A percentile compares a stretch with the other conserved stretches of the same genome.
phyloP scores from a whole-genome alignment of 352 stramenopile genomes.

The Halophytophthora batemanensis region DNA sequence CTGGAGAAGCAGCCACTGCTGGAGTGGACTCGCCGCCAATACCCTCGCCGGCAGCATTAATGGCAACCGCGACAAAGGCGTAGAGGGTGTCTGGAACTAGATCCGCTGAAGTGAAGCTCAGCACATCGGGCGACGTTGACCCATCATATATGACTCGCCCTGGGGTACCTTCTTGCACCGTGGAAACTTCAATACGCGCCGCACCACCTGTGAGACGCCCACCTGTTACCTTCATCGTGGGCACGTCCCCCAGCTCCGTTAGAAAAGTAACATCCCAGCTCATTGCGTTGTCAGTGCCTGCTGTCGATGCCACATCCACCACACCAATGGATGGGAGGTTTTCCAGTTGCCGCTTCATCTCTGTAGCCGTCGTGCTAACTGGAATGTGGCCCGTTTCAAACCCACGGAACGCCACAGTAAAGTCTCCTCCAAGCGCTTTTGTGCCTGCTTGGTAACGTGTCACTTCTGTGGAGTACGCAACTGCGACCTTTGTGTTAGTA shows the following conservation, averaged over 20 bases:
- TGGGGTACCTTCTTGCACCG: slow-evolving; percentile 84
- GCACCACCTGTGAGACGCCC: slow-evolving; percentile 81
- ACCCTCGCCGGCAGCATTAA: slow-evolving; percentile 91
- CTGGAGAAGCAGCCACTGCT: slow-evolving; percentile 90
- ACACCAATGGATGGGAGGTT: slow-evolving; percentile 84
- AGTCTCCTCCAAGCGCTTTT: slow-evolving; percentile 66
- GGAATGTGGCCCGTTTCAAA: slow-evolving; percentile 75
- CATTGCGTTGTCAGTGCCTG: slow-evolving; percentile 60
- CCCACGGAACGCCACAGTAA: slow-evolving; percentile 76
- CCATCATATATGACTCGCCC: slow-evolving; percentile 92
- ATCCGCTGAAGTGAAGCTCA: slow-evolving; percentile 71
- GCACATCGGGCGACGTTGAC: slow-evolving; percentile 69
- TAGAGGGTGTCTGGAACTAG: slow-evolving; percentile 91
- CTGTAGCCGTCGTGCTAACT: slow-evolving; percentile 33
- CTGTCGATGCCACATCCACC: slow-evolving; percentile 61
- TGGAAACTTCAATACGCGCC: slow-evolving; percentile 64
- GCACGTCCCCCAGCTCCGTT: slow-evolving; percentile 92
- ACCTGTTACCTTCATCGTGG: slow-evolving; percentile 86
- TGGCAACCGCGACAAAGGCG: slow-evolving; percentile 90
- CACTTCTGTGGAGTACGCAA: slow-evolving; percentile 50
- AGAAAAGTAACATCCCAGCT: slow-evolving; percentile 91
- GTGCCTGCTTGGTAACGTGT: slow-evolving; percentile 38
- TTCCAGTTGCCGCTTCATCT: slow-evolving; percentile 87
- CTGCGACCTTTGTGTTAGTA: slow-evolving; percentile 43
- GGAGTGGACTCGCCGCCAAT: slow-evolving; percentile 82